phyloP scores from a whole-genome alignment of 805 yeast species.

The Saccharomycopsis fodiens region DNA sequence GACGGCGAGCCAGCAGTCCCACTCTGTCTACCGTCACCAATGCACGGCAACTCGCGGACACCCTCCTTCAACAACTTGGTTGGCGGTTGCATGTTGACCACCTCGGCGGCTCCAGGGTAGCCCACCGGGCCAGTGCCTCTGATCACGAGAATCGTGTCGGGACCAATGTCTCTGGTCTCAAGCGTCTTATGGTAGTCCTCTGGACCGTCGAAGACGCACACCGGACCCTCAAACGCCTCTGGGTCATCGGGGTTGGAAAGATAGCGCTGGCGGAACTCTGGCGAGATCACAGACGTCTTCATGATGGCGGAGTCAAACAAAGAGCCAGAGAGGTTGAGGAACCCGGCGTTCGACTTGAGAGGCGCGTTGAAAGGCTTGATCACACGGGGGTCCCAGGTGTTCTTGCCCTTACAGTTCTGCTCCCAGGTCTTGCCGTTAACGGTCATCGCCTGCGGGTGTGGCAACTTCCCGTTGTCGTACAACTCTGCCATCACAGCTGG shows the following conservation, averaged over 20 bases:
- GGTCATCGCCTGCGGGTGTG: slow-evolving; percentile 22
- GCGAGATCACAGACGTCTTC: slow-evolving; percentile 25
- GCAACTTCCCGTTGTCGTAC: slow-evolving; percentile 18
- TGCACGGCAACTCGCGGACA: slow-evolving; percentile 22
- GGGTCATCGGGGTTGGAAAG: slow-evolving; percentile 24
- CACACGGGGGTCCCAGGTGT: slow-evolving; percentile 20
- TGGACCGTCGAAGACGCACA: slow-evolving; percentile 25
- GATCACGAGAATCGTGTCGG: slow-evolving; percentile 23
- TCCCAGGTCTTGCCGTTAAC: slow-evolving; percentile 22
- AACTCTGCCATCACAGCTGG: slow-evolving; percentile 23
- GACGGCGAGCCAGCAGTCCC: slow-evolving; percentile 26
- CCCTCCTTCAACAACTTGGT: slow-evolving; percentile 22
- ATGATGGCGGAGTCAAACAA: slow-evolving; percentile 25
- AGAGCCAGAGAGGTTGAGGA: slow-evolving; percentile 24
- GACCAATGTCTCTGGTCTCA: slow-evolving; percentile 21
- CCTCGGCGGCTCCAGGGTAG: slow-evolving; percentile 26
- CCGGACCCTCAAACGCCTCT: slow-evolving; percentile 25
- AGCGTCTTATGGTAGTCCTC: slow-evolving; percentile 24
- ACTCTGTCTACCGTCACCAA: slow-evolving; percentile 26
- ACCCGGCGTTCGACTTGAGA: slow-evolving; percentile 22
- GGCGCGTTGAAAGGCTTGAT: slow-evolving; percentile 22
- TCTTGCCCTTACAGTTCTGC: slow-evolving; percentile 19
- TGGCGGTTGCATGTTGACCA: slow-evolving; percentile 26
- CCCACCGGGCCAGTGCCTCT: slow-evolving; percentile 26
- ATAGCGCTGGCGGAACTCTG: slow-evolving; percentile 22